Percentiles rank a stretch among this genome's conserved stretches.
Conservation (phyloP, 2,329 filamentous ascomycete genomes). For the Lachnellula arida region DNA sequence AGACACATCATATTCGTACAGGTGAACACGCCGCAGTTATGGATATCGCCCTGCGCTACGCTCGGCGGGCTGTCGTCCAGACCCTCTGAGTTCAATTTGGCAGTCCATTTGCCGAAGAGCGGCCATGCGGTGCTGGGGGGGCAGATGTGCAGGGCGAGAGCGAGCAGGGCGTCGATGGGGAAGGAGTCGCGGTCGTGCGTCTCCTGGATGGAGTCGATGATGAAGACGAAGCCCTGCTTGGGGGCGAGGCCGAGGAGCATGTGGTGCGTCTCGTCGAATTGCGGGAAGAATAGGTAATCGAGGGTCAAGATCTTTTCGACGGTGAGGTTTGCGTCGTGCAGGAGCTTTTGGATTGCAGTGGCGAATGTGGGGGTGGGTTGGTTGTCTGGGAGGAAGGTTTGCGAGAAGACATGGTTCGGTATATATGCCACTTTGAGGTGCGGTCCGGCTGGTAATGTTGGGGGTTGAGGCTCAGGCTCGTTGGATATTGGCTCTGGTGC, state of each 20-base stretch:
- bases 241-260: neutral
- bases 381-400: neutral
- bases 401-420: neutral
- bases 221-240: constrained; percentile 5
- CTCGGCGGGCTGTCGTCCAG: neutral
- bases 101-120: neutral
- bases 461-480: too few relatives aligned
- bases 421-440: neutral
- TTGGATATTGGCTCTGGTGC: too few relatives aligned
- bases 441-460: too few relatives aligned
- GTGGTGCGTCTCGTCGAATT: neutral
- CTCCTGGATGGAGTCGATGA: neutral
- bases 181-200: neutral
- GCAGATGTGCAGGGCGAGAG: neutral
- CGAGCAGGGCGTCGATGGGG: neutral
- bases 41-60: neutral
- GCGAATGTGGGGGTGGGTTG: neutral
- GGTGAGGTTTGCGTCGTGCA: neutral
- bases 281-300: neutral
- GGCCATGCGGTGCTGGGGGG: neutral
- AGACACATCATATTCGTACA: constrained; percentile 5
- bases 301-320: neutral
- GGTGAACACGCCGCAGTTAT: constrained; percentile 7
- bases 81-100: neutral
- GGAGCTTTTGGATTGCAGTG: neutral